Base-by-base conservation (phyloP, 179 eudicot species). In the Nepenthes alata region DNA sequence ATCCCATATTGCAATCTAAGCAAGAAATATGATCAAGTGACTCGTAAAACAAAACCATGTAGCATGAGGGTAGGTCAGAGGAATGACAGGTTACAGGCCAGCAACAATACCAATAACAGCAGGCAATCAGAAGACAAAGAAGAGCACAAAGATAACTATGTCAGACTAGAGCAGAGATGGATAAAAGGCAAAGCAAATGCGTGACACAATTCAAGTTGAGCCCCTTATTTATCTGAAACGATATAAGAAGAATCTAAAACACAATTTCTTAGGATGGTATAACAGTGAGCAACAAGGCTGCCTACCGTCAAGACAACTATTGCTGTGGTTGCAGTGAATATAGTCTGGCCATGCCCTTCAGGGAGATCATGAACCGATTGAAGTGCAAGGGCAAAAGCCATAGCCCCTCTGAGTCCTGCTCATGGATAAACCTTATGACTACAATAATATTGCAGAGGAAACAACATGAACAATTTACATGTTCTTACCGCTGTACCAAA, bases 371-470 rank as follows among this genome's bases (percentile, higher is more conserved):
- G 99, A 72, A 87, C 77, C 60, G 99, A 90, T 73, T 94, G 97
- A 74, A 94, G 80, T 37, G 99, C 99, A 76, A 94, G 96, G 64
- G 99, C 99, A 82, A 94, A 94, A 65, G 99, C 99, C 99, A 94
- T 94, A 72, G 99, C 99, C 72, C 99, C 99, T 78, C 97, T 77
- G 58, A 94, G 97, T 62, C 99, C 99, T 94, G 76, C 61, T 50
- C 54, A 80, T 45, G 51, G 37, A 71, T 65, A 53, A 52, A 53
- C 52, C 39, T 60, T 11, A 37, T 37, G 4, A 45, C 36, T 49
- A 45, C 37, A 38, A 36, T 35, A 54, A 62, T 52, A 62, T 14
- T 57, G 14, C 53, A 15, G 48, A 62, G 11, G 34, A 48, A 55
- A 6, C 6, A 59, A 60, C 25, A 59, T 6, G 63, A 61, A 55